Base-by-base conservation (phyloP, 2,329 filamentous ascomycete species). In the Pseudogymnoascus sp. region DNA sequence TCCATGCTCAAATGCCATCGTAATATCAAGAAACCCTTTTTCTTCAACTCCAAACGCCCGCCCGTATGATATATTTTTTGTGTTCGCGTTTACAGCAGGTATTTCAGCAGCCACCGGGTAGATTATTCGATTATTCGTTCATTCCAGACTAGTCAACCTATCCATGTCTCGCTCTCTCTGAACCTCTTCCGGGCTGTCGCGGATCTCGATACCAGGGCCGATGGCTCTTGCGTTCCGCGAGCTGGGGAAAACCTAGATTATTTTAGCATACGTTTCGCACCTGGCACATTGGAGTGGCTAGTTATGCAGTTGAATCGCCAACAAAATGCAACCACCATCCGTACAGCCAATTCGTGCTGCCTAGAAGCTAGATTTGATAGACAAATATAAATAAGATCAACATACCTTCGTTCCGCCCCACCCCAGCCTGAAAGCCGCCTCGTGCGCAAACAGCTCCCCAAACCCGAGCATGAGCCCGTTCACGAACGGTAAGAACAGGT, bases 391-490 rank as follows among this genome's bases (percentile, higher is more conserved):
- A 59, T 29, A 14, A 24, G 10, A 44, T 8, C 14, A 59, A 68
- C 83, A 56, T 81, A 97, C 95, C 86, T 95, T 96, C 65, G 95
- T 97, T 62, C 88, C 88, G 67, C 89, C 87, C 95, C 95, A 99
- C 65, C 95, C 95, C 70, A 97, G 79, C 71, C 93, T 82, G 73
- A 93, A 99, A 1, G 95, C 95, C 61, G 91, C 88, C 79, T 99
- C 95, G 73, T 99, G 95, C 62, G 95, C 95, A 76, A 99, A 93
- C 61, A 99, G 78, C 78, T 99, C 95, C 69, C 95, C 95, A 72
- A 99, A 97, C 1, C 95, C 95, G 72, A 99, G 78, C 95, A 99
- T 99, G 81, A 99, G 84, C 56, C 95, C 95, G 77, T 99, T 99
- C 72, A 99, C 86, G 72, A 99, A 99, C 0, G 95, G 95, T 19